These are phyloP conservation scores for Fusarium vanettenii DNA, from an alignment of 2,329 filamentous ascomycete genomes.

Conservation along the genomic window DNA sequence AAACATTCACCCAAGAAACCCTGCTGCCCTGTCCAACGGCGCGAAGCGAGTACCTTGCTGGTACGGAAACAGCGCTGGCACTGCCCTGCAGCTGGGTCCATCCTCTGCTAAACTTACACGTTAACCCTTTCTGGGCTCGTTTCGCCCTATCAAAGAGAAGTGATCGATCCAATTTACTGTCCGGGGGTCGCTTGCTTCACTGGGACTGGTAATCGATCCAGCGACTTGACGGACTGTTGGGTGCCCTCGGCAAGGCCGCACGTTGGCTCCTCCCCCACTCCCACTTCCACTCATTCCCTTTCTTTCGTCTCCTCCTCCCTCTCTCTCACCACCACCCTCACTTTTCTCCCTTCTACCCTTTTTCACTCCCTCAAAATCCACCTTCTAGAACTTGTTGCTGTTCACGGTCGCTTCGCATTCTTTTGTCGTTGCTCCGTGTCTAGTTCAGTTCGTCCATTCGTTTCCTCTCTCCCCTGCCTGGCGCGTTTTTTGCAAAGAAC, in stretches of 20 bases:
- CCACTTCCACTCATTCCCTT: conserved; percentile 17
- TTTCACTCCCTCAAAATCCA: conserved; percentile 16
- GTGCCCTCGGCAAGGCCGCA: conserved; percentile 14
- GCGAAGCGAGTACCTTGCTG: conserved; percentile 13
- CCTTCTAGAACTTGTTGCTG: conserved; percentile 35
- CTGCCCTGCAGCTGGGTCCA: conserved; percentile 12
- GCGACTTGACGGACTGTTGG: background rate
- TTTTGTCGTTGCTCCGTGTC: conserved; percentile 29
- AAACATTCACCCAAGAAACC: conserved; percentile 11
- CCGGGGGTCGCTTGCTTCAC: conserved; percentile 18
- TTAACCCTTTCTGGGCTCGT: conserved; percentile 17
- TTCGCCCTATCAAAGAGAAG: conserved; percentile 35
- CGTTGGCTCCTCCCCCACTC: background rate
- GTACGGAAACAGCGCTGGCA: conserved; percentile 7
- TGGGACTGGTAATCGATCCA: conserved; percentile 7
- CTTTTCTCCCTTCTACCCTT: conserved; percentile 6
- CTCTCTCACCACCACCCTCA: conserved; percentile 32
- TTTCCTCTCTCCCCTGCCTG: conserved; percentile 33
- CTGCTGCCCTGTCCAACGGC: background rate
- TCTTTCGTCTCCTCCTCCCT: conserved; percentile 22
- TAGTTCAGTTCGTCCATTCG: conserved; percentile 45
- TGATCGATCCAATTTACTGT: conserved; percentile 16
- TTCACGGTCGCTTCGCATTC: conserved; percentile 33
- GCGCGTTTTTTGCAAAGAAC: conserved; percentile 39
- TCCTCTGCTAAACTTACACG: background rate